Evolutionary conservation across 2,329 filamentous ascomycete species (phyloP).

Genomic region (Ceratocystis lukuohia): DNA sequence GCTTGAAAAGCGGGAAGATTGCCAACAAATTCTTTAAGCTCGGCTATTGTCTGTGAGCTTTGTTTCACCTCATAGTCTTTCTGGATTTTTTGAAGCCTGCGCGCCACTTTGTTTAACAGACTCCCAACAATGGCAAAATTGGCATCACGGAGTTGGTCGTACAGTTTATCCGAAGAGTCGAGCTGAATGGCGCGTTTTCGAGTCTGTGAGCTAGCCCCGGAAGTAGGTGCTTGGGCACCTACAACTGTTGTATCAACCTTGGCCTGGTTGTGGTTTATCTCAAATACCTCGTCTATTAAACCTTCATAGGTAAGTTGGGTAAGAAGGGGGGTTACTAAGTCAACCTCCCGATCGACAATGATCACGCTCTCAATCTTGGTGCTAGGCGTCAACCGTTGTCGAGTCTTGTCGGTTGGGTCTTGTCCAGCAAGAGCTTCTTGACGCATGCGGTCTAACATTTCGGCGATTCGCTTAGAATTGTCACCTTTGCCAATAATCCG

Average conservation of each 20-base stretch:
- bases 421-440: slow-evolving; percentile 76
- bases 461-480: slow-evolving; percentile 76
- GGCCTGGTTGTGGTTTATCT: slow-evolving; percentile 81
- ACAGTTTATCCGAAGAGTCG: slow-evolving; percentile 80
- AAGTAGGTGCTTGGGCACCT: slow-evolving; percentile 51
- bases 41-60: slow-evolving; percentile 72
- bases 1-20: slow-evolving; percentile 85
- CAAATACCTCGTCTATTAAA: slow-evolving; percentile 83
- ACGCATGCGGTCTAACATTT: slow-evolving; percentile 79
- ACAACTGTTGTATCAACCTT: slow-evolving; percentile 87
- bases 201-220: slow-evolving; percentile 44
- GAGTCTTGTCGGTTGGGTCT: slow-evolving; percentile 47
- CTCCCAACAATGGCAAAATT: slow-evolving; percentile 93
- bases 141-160: slow-evolving; percentile 71
- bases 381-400: slow-evolving; percentile 66
- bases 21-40: slow-evolving; percentile 88
- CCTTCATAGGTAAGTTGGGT: slow-evolving; percentile 97
- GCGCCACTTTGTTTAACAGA: slow-evolving; percentile 78
- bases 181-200: slow-evolving; percentile 78
- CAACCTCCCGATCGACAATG: slow-evolving; percentile 88
- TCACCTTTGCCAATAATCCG: slow-evolving; percentile 92
- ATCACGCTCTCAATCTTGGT: slow-evolving; percentile 80
- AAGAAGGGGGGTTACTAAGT: slow-evolving; percentile 80
- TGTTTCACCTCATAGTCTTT: slow-evolving; percentile 83
- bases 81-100: slow-evolving; percentile 69